phyloP scores from a whole-genome alignment of 306 rosid species.

The Crotalaria pallida region DNA sequence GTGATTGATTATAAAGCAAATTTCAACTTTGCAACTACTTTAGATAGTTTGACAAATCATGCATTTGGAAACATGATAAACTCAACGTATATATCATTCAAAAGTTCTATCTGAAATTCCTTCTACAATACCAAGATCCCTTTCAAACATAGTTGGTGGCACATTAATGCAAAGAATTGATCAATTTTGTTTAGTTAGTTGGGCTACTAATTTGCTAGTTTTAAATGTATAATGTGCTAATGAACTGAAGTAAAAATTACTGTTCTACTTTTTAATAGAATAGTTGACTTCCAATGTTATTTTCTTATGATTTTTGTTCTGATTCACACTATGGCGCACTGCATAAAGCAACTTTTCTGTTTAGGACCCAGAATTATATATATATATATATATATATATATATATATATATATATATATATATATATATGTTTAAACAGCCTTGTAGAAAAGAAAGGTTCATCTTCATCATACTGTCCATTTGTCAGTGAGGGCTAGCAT shows the following conservation, averaged over 20 bases:
- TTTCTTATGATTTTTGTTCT: neutral
- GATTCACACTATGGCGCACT: conserved; percentile 17
- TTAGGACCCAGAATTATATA: conserved; percentile 16
- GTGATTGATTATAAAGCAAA: neutral
- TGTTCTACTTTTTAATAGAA: neutral
- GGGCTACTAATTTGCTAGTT: neutral
- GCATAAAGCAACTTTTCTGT: conserved; percentile 28
- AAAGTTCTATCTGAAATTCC: conserved; percentile 6
- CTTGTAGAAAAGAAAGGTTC: neutral
- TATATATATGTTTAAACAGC: neutral
- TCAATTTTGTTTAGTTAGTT: neutral
- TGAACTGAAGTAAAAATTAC: neutral
- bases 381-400: too few species aligned
- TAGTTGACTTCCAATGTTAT: neutral
- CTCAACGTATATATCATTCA: neutral
- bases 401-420: too few species aligned
- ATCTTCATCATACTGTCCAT: neutral
- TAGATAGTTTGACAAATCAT: neutral
- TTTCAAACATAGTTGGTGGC: conserved; percentile 10
- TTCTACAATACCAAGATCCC: neutral
- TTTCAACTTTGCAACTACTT: neutral
- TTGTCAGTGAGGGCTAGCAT: neutral
- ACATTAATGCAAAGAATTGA: neutral
- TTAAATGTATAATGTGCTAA: neutral
- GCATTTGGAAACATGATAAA: conserved; percentile 11